phyloP scores from a whole-genome alignment of 2,329 filamentous ascomycete genomes.

The Cladosporium sp. region DNA sequence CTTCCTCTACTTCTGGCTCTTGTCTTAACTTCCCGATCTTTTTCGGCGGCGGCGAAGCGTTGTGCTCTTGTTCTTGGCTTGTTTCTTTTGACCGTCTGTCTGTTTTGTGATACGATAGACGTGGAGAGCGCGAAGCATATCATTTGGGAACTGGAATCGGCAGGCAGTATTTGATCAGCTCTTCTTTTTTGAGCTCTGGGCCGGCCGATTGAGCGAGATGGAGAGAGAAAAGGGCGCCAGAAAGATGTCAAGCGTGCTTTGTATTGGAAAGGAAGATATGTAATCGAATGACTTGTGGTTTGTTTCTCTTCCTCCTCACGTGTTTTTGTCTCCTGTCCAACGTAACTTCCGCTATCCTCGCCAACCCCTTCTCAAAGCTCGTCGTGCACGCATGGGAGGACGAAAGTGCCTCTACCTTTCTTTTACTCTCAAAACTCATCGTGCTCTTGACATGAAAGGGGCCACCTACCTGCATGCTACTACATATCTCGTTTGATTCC shows the following conservation, averaged over 20 bases:
- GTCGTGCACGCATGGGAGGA: no score
- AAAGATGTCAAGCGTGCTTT: neutral
- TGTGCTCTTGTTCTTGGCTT: neutral
- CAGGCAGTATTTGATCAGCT: neutral
- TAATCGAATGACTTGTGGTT: neutral
- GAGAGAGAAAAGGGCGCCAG: neutral
- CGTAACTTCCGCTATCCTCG: no score
- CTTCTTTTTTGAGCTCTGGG: neutral
- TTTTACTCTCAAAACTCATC: no score
- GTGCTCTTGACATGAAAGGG: no score
- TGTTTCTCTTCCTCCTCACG: no score
- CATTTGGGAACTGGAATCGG: neutral
- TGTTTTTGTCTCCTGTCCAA: no score
- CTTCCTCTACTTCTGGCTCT: neutral
- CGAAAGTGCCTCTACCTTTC: no score
- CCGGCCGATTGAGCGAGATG: neutral
- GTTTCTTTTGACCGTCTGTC: neutral
- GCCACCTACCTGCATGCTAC: no score
- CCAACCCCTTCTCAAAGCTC: no score
- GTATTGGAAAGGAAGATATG: neutral
- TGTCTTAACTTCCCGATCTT: neutral
- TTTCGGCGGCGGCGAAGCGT: neutral
- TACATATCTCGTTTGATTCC: no score
- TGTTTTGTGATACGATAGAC: constrained; percentile 2
- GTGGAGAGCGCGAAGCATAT: neutral